Evolutionary conservation across 331 rosid species (phyloP).

Genomic region (Quercus phellos): DNA sequence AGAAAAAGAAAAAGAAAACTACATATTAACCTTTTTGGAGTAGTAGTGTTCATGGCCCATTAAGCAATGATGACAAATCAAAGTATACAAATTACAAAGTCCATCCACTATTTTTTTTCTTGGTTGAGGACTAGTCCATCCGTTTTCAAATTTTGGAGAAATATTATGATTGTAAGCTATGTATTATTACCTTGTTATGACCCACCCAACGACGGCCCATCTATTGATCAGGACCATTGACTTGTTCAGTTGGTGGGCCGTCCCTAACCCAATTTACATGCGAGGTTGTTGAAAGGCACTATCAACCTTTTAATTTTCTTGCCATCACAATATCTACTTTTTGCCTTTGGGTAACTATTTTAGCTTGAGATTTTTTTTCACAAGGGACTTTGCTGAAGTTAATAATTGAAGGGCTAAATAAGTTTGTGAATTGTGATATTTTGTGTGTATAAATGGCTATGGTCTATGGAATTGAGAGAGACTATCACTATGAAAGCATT

Average conservation of each 20-base stretch:
- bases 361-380: neutral
- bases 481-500: neutral
- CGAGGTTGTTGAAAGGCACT: constrained; percentile 73
- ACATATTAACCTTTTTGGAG: neutral
- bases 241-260: constrained; percentile 56
- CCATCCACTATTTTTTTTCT: neutral
- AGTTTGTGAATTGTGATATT: neutral
- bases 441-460: constrained; percentile 47
- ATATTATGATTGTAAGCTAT: constrained; percentile 4
- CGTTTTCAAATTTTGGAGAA: neutral
- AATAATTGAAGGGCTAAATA: neutral
- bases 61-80: neutral
- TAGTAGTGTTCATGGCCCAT: neutral
- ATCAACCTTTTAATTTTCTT: constrained; percentile 38
- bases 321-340: neutral
- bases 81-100: neutral
- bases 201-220: constrained; percentile 43
- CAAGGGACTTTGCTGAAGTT: neutral
- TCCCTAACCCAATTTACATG: constrained; percentile 46
- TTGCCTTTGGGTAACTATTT: neutral
- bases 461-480: constrained; percentile 14
- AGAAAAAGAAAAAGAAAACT: neutral
- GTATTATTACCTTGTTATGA: constrained; percentile 15
- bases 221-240: constrained; percentile 73
- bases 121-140: neutral